A percentile compares a stretch with the other conserved stretches of the same genome.
Conservation (phyloP, 257 asterid species). For the Asclepias syriaca region DNA sequence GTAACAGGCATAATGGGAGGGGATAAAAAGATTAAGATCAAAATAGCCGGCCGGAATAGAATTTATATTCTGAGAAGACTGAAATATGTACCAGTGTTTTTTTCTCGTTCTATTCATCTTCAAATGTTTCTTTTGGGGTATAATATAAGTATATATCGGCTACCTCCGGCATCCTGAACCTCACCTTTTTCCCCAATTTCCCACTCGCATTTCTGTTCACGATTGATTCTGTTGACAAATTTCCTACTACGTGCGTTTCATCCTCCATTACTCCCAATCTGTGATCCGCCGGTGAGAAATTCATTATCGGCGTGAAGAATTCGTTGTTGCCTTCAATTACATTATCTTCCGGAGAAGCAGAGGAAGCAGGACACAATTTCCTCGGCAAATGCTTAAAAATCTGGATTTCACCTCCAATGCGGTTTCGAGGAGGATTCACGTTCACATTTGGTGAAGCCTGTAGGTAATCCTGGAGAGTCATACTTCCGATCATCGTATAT, state of each 20-base stretch:
- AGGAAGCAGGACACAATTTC: constrained; percentile 12
- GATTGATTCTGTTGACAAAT: not conserved
- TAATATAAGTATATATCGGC: constrained; percentile 18
- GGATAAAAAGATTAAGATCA: too few species aligned
- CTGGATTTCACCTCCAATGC: constrained; percentile 15
- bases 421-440: not conserved
- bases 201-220: constrained; percentile 2
- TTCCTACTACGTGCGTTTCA: not conserved
- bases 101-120: not conserved
- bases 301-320: constrained; percentile 4
- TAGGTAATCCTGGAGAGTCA: constrained; percentile 17
- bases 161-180: constrained; percentile 16
- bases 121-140: constrained; percentile 9
- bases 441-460: constrained; percentile 11
- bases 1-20: too few species aligned
- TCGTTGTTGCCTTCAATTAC: not conserved
- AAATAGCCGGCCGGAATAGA: too few species aligned
- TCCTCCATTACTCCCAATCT: constrained; percentile 1
- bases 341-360: not conserved
- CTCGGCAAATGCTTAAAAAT: constrained; percentile 7
- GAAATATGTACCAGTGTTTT: too few species aligned
- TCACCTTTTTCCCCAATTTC: constrained; percentile 17
- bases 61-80: too few species aligned
- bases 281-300: not conserved
- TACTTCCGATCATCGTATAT: not conserved